Conservation (phyloP, 1,284 basidiomycete genomes). For the Lentinula novae-zelandiae region DNA sequence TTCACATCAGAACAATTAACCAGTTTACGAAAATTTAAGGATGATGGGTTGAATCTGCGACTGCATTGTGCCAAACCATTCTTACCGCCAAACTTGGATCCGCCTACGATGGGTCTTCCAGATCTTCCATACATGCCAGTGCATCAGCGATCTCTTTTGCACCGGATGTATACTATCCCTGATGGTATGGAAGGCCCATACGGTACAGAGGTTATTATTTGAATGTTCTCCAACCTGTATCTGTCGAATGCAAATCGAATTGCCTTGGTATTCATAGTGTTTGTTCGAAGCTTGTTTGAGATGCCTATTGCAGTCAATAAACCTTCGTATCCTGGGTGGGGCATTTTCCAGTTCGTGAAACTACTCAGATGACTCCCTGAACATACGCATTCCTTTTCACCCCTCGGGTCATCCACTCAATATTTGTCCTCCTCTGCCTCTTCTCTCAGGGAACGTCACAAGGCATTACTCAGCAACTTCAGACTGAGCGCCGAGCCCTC, state of each 20-base stretch:
- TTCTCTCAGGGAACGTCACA: neutral
- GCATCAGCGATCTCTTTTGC: neutral
- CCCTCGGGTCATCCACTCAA: too few relatives aligned
- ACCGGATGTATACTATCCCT: too few relatives aligned
- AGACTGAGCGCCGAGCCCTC: too few relatives aligned
- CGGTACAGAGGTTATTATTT: neutral
- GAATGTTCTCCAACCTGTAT: neutral
- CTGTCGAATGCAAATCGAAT: too few relatives aligned
- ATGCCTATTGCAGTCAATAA: too few relatives aligned
- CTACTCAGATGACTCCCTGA: too few relatives aligned
- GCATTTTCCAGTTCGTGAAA: too few relatives aligned
- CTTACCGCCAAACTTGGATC: neutral
- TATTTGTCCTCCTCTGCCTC: neutral
- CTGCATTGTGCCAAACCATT: neutral
- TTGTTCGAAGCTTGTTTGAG: too few relatives aligned
- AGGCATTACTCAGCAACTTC: neutral
- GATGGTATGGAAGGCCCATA: neutral
- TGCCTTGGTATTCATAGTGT: too few relatives aligned
- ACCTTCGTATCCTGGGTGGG: too few relatives aligned
- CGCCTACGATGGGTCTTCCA: neutral
- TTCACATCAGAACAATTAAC: neutral
- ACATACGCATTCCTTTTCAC: too few relatives aligned
- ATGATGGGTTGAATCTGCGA: neutral
- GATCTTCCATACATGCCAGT: neutral
- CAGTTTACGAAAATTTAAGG: neutral